phyloP scores from a whole-genome alignment of 768 basidiomycete species.

The Saitozyma podzolica region DNA sequence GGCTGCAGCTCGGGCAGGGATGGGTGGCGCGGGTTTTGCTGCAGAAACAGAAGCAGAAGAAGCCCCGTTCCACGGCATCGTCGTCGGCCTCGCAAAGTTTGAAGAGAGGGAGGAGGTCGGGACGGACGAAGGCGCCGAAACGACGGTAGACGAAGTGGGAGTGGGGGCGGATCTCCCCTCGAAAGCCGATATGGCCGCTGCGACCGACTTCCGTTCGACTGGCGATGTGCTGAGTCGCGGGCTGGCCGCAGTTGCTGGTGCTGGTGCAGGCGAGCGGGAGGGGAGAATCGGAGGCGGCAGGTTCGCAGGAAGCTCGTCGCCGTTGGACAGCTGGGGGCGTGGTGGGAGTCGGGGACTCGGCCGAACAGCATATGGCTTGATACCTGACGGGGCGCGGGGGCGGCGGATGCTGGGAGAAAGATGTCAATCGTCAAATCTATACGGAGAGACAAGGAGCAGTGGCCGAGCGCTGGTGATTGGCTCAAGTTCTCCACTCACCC shows the following conservation, averaged over 20 bases:
- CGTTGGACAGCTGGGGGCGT: neutral
- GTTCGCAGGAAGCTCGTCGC: neutral
- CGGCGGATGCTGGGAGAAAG: neutral
- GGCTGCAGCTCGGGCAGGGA: neutral
- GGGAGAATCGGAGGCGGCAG: neutral
- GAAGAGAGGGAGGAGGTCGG: neutral
- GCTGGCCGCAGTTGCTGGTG: neutral
- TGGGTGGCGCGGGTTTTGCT: neutral
- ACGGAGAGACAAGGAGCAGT: too few relatives aligned
- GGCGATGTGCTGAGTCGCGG: neutral
- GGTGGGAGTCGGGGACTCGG: neutral
- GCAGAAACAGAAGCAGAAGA: neutral
- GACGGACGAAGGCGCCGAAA: slow-evolving; percentile 4
- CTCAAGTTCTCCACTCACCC: too few relatives aligned
- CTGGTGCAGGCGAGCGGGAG: neutral
- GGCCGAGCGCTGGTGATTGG: too few relatives aligned
- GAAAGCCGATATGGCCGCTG: slow-evolving; percentile 8
- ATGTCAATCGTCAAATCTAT: too few relatives aligned
- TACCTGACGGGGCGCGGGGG: neutral
- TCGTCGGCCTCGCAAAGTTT: neutral
- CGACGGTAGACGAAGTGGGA: neutral
- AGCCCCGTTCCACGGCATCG: too few relatives aligned
- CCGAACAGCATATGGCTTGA: neutral
- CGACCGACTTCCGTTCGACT: slow-evolving; percentile 3
- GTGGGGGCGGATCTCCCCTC: neutral